Evolutionary conservation across 805 yeast species (phyloP).

Genomic region (Komagataella pseudopastoris): DNA sequence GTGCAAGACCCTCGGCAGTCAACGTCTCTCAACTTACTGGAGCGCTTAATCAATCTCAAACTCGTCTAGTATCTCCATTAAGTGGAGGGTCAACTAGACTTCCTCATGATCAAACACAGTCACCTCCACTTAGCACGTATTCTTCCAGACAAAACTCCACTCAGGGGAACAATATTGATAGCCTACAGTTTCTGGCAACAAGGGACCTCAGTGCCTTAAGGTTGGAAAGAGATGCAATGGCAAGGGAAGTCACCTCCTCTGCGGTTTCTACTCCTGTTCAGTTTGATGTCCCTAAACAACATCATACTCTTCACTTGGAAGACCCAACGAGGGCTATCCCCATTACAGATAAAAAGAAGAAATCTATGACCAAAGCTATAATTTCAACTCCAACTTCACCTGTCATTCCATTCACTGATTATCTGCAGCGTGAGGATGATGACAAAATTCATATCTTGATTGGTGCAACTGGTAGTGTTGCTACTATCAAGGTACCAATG

Average conservation of each 20-base stretch:
- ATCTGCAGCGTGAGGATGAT: constrained; percentile 61
- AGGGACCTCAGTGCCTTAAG: constrained; percentile 1
- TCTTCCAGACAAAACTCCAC: constrained; percentile 7
- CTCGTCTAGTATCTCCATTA: not conserved
- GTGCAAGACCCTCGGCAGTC: constrained; percentile 33
- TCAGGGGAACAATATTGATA: constrained; percentile 1
- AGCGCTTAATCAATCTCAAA: not conserved
- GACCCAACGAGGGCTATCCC: constrained; percentile 7
- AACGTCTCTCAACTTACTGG: not conserved
- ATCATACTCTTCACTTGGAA: constrained; percentile 4
- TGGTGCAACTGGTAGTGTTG: constrained; percentile 95
- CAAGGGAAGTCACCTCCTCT: constrained; percentile 1
- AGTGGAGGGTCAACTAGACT: not conserved
- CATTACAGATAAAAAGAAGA: constrained; percentile 9
- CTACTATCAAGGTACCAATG: constrained; percentile 84
- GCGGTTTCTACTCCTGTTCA: constrained; percentile 8
- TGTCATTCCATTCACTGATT: constrained; percentile 63
- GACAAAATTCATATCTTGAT: constrained; percentile 77
- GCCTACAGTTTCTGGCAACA: constrained; percentile 1
- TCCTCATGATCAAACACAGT: not conserved
- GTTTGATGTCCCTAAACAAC: constrained; percentile 7
- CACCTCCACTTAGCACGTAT: constrained; percentile 3
- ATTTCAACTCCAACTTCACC: constrained; percentile 48
- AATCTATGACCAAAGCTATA: constrained; percentile 30
- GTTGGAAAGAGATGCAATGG: constrained; percentile 1